Evolutionary conservation across 352 stramenopile genomes (phyloP).

Genomic region (Globisporangium paddicum): DNA sequence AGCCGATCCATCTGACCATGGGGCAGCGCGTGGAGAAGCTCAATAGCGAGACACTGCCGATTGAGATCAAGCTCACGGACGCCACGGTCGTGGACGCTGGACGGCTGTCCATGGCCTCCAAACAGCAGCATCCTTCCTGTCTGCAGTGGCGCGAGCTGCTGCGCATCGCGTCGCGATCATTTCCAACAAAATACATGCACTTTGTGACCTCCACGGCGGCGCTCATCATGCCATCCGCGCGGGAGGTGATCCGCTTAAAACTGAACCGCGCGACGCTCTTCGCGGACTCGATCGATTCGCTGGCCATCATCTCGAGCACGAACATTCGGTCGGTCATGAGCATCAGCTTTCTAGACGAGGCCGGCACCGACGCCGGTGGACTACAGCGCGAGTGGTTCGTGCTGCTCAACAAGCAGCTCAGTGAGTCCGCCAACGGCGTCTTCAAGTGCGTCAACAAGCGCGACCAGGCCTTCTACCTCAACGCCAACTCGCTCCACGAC

Average conservation of each 20-base stretch:
- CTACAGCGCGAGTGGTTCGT: constrained; percentile 66
- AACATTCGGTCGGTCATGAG: constrained; percentile 33
- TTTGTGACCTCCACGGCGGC: constrained; percentile 20
- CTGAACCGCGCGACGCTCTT: constrained; percentile 23
- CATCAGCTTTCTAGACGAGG: constrained; percentile 58
- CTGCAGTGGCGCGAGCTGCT: not conserved
- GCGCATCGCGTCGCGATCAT: not conserved
- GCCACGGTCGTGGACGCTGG: not conserved
- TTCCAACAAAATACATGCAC: constrained; percentile 32
- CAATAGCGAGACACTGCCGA: not conserved
- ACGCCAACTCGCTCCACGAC: constrained; percentile 17
- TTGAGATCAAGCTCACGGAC: not conserved
- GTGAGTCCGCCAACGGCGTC: constrained; percentile 18
- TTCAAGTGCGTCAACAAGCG: constrained; percentile 30
- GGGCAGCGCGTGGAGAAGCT: not conserved
- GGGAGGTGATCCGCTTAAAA: constrained; percentile 19
- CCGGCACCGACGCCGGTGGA: constrained; percentile 53
- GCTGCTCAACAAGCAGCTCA: constrained; percentile 20
- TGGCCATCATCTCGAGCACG: constrained; percentile 18
- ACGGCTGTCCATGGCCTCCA: not conserved
- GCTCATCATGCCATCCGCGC: constrained; percentile 18
- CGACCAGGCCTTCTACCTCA: constrained; percentile 36
- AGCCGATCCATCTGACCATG: not conserved
- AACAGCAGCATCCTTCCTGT: not conserved
- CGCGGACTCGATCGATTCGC: constrained; percentile 29